Evolutionary conservation across 306 rosid genomes (phyloP), one percentile per base, ranked within the genome.

Genomic region (Fragaria iinumae): DNA sequence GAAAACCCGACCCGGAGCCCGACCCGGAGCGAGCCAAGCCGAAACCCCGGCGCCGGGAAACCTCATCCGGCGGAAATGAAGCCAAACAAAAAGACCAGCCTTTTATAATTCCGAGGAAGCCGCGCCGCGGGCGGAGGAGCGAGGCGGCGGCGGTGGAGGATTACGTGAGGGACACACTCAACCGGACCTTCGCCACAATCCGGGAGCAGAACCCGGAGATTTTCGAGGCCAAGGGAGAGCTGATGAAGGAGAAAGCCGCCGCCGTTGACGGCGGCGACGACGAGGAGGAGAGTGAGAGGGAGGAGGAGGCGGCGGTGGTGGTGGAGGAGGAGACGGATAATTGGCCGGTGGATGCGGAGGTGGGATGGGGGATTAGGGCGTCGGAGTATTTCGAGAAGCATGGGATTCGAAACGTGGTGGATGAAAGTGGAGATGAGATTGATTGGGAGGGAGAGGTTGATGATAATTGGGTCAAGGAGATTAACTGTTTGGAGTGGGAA

Each of bases 381-480:
- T 95, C 97, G 0, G 96, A 95, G 87, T 95, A 95, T 79, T 95
- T 95, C 76, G 96, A 95, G 76, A 80, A 89, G 80, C 97, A 95
- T 79, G 87, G 96, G 5, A 92, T 90, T 5, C 82, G 80, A 87
- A 95, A 92, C 76, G 92, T 90, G 65, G 88, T 86, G 38, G 96
- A 90, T 13, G 92, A 90, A 66, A 87, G 92, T 83, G 97, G 97
- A 53, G 84, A 72, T 62, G 89, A 90, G 83, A 89, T 95, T 78
- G 97, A 92, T 70, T 95, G 96, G 97, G 97, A 95, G 86, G 98
- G 98, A 63, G 97, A 95, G 90, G 68, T 83, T 71, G 97, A 92
- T 27, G 97, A 92, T 77, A 89, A 85, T 69, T 92, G 93, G 96
- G 96, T 95, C 70, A 92, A 87, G 82, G 99, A 95, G 89, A 95